A percentile compares a stretch with the other conserved stretches of the same genome.
These are phyloP conservation scores for Didymellaceae sp. DNA, from an alignment of 2,329 filamentous ascomycete genomes.

Conservation along the genomic window DNA sequence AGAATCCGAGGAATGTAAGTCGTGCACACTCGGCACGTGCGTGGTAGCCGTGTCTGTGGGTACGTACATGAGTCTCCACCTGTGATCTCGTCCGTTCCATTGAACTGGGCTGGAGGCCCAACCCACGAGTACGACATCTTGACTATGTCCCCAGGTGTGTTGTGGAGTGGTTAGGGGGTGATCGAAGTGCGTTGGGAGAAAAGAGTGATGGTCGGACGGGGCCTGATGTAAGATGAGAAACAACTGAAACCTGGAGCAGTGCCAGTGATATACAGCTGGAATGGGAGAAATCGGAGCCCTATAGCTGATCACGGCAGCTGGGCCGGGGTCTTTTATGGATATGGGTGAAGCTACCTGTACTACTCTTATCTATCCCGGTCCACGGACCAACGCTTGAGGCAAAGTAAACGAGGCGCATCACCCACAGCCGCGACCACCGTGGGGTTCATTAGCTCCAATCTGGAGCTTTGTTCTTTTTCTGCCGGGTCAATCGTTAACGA, in stretches of 20 bases:
- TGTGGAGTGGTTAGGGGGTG: conserved; percentile 15
- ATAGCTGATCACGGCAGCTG: conserved; percentile 37
- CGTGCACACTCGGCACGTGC: conserved; percentile 29
- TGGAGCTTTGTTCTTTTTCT: conserved; percentile 44
- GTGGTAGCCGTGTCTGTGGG: conserved; percentile 17
- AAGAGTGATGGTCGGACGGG: conserved; percentile 20
- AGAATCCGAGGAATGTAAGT: conserved; percentile 1
- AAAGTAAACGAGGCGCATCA: conserved; percentile 46
- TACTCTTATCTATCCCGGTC: conserved; percentile 48
- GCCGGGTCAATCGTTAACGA: conserved; percentile 27
- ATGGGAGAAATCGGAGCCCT: conserved; percentile 43
- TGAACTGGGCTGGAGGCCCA: conserved; percentile 55
- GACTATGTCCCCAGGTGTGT: conserved; percentile 21
- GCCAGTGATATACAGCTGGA: conserved; percentile 40
- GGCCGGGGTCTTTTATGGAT: conserved; percentile 43
- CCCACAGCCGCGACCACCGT: conserved; percentile 45
- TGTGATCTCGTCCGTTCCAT: conserved; percentile 63
- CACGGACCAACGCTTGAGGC: conserved; percentile 41
- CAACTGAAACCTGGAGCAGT: conserved; percentile 28
- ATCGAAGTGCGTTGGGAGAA: conserved; percentile 12
- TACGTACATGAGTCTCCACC: conserved; percentile 82
- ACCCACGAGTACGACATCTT: conserved; percentile 59
- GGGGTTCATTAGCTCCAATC: conserved; percentile 44
- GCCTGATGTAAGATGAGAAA: conserved; percentile 18
- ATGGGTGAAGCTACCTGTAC: conserved; percentile 38